A percentile compares a stretch with the other conserved stretches of the same genome.
phyloP scores from a whole-genome alignment of 2,329 filamentous ascomycete genomes.

The Aquanectria penicillioides region DNA sequence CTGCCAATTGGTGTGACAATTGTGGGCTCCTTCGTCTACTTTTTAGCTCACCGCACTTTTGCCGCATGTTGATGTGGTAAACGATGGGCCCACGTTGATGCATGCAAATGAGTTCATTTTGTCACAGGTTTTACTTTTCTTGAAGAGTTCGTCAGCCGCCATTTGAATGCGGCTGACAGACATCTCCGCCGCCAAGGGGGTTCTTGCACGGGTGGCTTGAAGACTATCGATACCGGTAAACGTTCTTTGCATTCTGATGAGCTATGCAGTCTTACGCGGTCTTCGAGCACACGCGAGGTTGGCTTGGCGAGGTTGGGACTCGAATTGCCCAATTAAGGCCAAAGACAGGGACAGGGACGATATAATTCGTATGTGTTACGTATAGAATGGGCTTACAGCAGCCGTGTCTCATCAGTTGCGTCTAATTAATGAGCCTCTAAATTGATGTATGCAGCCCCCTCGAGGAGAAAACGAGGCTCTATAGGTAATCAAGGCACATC shows the following conservation, averaged over 20 bases:
- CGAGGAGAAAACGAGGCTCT: too few relatives aligned
- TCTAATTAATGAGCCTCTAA: too few relatives aligned
- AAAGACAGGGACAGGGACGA: neutral
- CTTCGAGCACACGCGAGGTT: too few relatives aligned
- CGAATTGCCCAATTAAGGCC: neutral
- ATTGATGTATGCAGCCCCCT: too few relatives aligned
- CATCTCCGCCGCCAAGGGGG: neutral
- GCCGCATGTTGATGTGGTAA: neutral
- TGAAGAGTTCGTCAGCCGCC: neutral
- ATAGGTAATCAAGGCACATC: too few relatives aligned
- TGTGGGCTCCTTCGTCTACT: neutral
- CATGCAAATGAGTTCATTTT: neutral
- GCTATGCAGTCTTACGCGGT: too few relatives aligned
- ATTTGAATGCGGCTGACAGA: neutral
- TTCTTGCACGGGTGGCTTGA: neutral
- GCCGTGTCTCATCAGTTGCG: too few relatives aligned
- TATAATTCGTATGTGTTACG: neutral
- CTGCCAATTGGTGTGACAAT: neutral
- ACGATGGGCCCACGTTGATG: neutral
- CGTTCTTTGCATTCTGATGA: too few relatives aligned
- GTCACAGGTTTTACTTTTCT: neutral
- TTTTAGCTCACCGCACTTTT: constrained; percentile 16
- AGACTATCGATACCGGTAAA: too few relatives aligned
- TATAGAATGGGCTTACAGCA: too few relatives aligned
- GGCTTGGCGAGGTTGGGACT: neutral